Conservation (phyloP, 371 early-diverging fungal species). For the Apophysomyces trapeziformis region DNA sequence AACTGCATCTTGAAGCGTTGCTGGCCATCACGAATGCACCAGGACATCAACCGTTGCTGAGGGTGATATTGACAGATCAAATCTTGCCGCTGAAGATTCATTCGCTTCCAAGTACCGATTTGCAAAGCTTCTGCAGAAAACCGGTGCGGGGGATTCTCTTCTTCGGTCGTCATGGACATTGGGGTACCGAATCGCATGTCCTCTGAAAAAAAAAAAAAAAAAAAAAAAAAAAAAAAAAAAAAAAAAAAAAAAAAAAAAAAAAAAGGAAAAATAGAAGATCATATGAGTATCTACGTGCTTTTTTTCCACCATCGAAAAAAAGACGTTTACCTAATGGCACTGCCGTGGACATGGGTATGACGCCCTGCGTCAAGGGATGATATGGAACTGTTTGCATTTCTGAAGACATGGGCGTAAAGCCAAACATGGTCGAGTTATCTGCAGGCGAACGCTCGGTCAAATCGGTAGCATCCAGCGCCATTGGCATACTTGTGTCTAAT, state of each 20-base stretch:
- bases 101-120: slow-evolving; percentile 82
- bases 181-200: slow-evolving; percentile 30
- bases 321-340: not conserved
- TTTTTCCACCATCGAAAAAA: not conserved
- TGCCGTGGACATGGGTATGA: slow-evolving; percentile 3
- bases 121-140: slow-evolving; percentile 65
- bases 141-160: slow-evolving; percentile 11
- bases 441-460: not conserved
- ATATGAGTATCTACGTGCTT: not conserved
- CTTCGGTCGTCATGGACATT: slow-evolving; percentile 28
- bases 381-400: not conserved
- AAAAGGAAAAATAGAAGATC: not conserved
- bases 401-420: not conserved
- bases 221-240: not conserved
- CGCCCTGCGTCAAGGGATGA: slow-evolving; percentile 8
- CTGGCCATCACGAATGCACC: slow-evolving; percentile 71
- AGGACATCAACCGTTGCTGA: slow-evolving; percentile 57
- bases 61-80: slow-evolving; percentile 64
- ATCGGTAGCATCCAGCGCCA: not conserved
- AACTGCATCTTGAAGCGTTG: slow-evolving; percentile 76
- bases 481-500: not conserved
- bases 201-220: slow-evolving; percentile 7
- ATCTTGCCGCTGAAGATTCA: slow-evolving; percentile 57
- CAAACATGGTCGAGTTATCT: not conserved
- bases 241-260: slow-evolving; percentile 7